Conservation (phyloP, 805 yeast species). For the Zygotorulaspora chibaensis region DNA sequence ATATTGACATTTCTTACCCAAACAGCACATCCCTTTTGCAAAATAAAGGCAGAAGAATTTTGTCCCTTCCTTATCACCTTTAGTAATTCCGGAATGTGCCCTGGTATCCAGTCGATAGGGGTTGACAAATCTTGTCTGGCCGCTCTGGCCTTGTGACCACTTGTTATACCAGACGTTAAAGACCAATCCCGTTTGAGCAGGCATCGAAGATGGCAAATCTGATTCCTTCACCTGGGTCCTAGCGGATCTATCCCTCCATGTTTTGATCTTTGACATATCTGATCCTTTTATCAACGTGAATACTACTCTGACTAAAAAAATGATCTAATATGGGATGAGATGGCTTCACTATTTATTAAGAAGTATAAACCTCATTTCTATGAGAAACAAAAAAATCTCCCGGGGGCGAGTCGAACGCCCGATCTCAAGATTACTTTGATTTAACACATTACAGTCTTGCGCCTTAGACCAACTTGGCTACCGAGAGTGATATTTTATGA, state of each 20-base stretch:
- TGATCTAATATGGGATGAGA: slow-evolving; percentile 2
- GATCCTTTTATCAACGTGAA: background rate
- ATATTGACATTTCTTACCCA: slow-evolving; percentile 72
- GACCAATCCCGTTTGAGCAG: slow-evolving; percentile 74
- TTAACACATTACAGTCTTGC: slow-evolving; percentile 34
- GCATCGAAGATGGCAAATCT: slow-evolving; percentile 50
- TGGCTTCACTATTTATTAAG: background rate
- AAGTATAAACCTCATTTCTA: background rate
- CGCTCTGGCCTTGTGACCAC: slow-evolving; percentile 61
- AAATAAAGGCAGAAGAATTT: slow-evolving; percentile 73
- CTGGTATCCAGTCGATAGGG: slow-evolving; percentile 57
- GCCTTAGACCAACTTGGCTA: slow-evolving; percentile 38
- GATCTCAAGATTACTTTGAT: slow-evolving; percentile 41
- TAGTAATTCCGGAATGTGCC: slow-evolving; percentile 71
- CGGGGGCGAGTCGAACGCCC: slow-evolving; percentile 52
- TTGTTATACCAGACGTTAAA: slow-evolving; percentile 86
- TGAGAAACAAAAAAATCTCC: slow-evolving; percentile 34
- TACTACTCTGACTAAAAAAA: background rate
- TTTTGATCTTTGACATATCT: slow-evolving; percentile 1
- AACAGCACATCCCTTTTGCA: slow-evolving; percentile 82
- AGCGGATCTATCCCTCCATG: slow-evolving; percentile 49
- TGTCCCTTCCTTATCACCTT: slow-evolving; percentile 48
- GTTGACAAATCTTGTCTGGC: slow-evolving; percentile 42
- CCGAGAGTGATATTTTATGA: slow-evolving; percentile 26
- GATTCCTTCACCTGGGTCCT: slow-evolving; percentile 68